Evolutionary conservation across 495 filamentous ascomycete genomes (phyloP).

Genomic region (Clohesyomyces aquaticus): DNA sequence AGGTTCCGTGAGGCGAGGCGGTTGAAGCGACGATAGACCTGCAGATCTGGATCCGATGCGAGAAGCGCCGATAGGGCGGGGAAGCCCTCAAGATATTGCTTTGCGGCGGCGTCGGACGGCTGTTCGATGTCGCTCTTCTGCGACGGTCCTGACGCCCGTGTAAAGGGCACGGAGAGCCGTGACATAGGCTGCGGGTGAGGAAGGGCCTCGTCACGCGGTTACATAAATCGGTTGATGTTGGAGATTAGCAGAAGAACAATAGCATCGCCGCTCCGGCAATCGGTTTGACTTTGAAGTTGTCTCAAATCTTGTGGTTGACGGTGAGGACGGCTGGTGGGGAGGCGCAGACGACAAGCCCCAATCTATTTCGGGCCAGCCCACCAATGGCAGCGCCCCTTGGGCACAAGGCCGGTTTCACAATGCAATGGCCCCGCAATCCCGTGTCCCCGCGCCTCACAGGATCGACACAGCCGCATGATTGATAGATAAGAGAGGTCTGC

Average conservation of each 20-base stretch:
- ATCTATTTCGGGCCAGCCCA: neutral
- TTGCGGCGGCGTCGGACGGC: neutral
- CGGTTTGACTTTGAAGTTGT: too few species aligned
- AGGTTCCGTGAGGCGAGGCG: conserved; percentile 30
- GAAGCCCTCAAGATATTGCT: conserved; percentile 30
- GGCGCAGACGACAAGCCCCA: neutral
- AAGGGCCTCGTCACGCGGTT: neutral
- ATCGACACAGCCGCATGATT: too few species aligned
- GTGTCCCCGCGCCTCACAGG: too few species aligned
- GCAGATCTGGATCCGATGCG: conserved; percentile 22
- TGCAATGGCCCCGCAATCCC: neutral
- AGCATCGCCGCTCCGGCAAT: too few species aligned
- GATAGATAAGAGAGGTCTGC: too few species aligned
- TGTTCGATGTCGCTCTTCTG: conserved; percentile 3
- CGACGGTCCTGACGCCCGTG: neutral
- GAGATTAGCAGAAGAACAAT: neutral
- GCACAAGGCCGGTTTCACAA: neutral
- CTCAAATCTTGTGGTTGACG: too few species aligned
- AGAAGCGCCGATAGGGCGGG: conserved; percentile 20
- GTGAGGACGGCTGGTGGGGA: too few species aligned
- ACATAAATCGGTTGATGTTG: neutral
- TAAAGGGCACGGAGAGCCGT: neutral
- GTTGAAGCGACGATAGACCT: conserved; percentile 34
- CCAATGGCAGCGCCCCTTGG: neutral
- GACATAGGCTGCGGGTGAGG: too few species aligned